These are phyloP conservation scores for Mycena amicta DNA, from an alignment of 768 basidiomycete genomes.

Conservation along the genomic window DNA sequence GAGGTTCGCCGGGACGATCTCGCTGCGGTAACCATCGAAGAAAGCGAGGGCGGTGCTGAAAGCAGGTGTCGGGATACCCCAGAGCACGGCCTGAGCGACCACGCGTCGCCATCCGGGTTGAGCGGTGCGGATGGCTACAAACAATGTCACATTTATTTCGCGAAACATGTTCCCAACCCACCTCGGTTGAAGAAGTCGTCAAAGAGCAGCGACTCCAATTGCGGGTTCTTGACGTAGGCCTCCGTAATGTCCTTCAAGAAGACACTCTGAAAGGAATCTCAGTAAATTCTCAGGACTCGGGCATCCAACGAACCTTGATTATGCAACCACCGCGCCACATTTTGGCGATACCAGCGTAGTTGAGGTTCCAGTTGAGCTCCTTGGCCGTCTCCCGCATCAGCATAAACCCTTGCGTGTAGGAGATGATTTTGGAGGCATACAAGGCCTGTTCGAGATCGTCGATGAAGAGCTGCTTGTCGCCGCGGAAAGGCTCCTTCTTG, in stretches of 20 bases:
- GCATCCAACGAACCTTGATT: slow-evolving; percentile 68
- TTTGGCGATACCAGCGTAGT: slow-evolving; percentile 95
- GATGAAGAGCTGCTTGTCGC: slow-evolving; percentile 98
- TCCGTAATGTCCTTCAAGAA: slow-evolving; percentile 92
- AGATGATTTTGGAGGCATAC: slow-evolving; percentile 99
- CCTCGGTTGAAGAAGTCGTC: slow-evolving; percentile 98
- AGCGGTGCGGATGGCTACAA: slow-evolving; percentile 82
- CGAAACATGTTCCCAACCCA: slow-evolving; percentile 29
- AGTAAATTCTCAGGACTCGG: not conserved
- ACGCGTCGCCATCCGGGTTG: slow-evolving; percentile 99
- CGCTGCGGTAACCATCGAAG: slow-evolving; percentile 98
- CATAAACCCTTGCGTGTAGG: slow-evolving; percentile 99
- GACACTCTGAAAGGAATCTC: slow-evolving; percentile 58
- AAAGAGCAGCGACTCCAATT: slow-evolving; percentile 91
- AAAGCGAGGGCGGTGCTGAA: slow-evolving; percentile 97
- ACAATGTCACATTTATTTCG: slow-evolving; percentile 2
- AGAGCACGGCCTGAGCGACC: slow-evolving; percentile 92
- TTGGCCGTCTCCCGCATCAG: slow-evolving; percentile 98
- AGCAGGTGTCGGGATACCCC: slow-evolving; percentile 98
- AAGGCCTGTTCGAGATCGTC: slow-evolving; percentile 99
- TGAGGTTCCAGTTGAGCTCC: slow-evolving; percentile 90
- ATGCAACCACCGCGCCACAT: slow-evolving; percentile 99
- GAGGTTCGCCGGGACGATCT: slow-evolving; percentile 90
- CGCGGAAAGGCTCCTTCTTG: slow-evolving; percentile 89
- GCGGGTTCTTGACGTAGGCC: slow-evolving; percentile 83